Conservation (phyloP, 176 grass and related monocot genomes). For the Oryza coarctata region DNA sequence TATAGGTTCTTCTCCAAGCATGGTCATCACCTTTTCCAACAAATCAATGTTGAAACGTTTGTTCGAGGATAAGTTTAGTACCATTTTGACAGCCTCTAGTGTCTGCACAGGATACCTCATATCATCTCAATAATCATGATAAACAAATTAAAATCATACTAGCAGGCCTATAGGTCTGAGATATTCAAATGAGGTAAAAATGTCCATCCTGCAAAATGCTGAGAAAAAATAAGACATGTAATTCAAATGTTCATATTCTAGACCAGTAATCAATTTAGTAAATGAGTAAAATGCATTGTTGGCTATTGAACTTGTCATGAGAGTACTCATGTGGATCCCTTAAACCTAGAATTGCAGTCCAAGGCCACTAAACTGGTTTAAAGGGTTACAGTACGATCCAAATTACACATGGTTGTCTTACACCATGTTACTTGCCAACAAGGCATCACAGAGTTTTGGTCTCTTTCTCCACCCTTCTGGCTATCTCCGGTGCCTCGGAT, state of each 20-base stretch:
- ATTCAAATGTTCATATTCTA: background rate
- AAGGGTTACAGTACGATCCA: background rate
- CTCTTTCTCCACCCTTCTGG: background rate
- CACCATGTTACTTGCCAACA: background rate
- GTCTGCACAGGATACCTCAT: conserved; percentile 51
- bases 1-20: conserved; percentile 47
- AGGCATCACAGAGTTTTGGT: background rate
- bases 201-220: background rate
- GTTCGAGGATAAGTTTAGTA: conserved; percentile 65
- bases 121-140: conserved; percentile 29
- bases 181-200: conserved; percentile 23
- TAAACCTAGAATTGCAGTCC: background rate
- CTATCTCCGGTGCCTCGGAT: background rate
- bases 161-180: background rate
- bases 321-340: background rate
- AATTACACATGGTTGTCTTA: background rate
- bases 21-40: conserved; percentile 69
- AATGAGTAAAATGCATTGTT: background rate
- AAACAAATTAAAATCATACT: conserved; percentile 4
- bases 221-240: conserved; percentile 7
- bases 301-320: background rate
- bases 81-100: conserved; percentile 81
- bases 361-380: background rate
- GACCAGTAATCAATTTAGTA: background rate
- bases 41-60: conserved; percentile 64